phyloP scores from a whole-genome alignment of 108 stramenopile genomes.

The Skeletonema costatum region DNA sequence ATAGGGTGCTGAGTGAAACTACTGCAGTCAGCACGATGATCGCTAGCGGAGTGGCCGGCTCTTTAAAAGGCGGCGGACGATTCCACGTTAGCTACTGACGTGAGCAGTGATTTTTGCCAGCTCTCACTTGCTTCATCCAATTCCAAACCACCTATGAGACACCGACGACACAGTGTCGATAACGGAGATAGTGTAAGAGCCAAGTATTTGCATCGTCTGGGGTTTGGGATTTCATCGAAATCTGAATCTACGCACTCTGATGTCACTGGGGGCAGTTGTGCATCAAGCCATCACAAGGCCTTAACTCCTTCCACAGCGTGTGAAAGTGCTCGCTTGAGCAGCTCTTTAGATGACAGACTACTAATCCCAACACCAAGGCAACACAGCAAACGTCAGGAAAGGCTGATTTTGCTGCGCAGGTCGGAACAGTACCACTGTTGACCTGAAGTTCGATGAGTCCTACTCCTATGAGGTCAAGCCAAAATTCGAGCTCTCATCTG shows the following conservation, averaged over 20 bases:
- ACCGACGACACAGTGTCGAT: neutral
- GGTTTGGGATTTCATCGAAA: neutral
- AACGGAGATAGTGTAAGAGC: neutral
- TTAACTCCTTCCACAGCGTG: neutral
- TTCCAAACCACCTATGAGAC: neutral
- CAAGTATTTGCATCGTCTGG: neutral
- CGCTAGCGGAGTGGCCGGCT: neutral
- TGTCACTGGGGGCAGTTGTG: neutral
- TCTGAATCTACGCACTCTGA: neutral
- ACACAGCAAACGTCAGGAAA: neutral
- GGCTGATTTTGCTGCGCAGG: neutral
- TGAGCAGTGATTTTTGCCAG: neutral
- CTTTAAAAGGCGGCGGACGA: neutral
- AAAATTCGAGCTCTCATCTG: constrained; percentile 35
- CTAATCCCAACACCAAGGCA: neutral
- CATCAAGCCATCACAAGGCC: neutral
- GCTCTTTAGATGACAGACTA: neutral
- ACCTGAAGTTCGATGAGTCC: neutral
- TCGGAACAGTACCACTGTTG: neutral
- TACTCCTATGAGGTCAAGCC: neutral
- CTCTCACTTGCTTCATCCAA: neutral
- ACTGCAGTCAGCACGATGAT: neutral
- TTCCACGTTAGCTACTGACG: neutral
- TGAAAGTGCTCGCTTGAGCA: neutral
- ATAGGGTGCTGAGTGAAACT: too few relatives aligned